phyloP scores from a whole-genome alignment of 306 rosid genomes.

The Cucumis hystrix region DNA sequence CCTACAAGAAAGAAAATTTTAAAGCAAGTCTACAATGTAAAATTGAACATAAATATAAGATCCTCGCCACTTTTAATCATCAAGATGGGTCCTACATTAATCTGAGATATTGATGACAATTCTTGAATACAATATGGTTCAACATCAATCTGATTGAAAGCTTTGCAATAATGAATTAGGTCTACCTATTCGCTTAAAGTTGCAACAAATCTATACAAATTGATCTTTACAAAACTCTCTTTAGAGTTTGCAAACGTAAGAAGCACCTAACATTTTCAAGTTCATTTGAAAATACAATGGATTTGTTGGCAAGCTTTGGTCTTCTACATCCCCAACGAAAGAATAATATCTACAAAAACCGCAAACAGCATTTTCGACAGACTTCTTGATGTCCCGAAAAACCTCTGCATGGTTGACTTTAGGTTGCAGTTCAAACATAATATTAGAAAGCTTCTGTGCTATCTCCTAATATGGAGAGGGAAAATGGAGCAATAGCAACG shows the following conservation, averaged over 20 bases:
- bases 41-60: background rate
- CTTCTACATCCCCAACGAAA: background rate
- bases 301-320: background rate
- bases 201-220: slow-evolving; percentile 5
- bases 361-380: background rate
- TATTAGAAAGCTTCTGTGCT: slow-evolving; percentile 22
- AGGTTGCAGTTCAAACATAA: background rate
- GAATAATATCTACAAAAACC: background rate
- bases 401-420: background rate
- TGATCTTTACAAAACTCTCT: slow-evolving; percentile 11
- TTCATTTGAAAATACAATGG: background rate
- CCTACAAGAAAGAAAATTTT: background rate
- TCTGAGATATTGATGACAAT: background rate
- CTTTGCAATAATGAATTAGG: background rate
- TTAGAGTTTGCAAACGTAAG: background rate
- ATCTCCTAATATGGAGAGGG: slow-evolving; percentile 35
- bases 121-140: background rate
- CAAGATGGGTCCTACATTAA: background rate
- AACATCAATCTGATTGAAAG: background rate
- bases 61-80: background rate
- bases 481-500: slow-evolving; percentile 45
- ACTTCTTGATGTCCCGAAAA: background rate
- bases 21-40: background rate
- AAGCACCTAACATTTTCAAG: background rate
- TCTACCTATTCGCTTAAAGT: slow-evolving; percentile 3